A percentile compares a stretch with the other conserved stretches of the same genome.
phyloP scores from a whole-genome alignment of 1,139 yeast genomes.

The Yamadazyma spencermartinsiae region DNA sequence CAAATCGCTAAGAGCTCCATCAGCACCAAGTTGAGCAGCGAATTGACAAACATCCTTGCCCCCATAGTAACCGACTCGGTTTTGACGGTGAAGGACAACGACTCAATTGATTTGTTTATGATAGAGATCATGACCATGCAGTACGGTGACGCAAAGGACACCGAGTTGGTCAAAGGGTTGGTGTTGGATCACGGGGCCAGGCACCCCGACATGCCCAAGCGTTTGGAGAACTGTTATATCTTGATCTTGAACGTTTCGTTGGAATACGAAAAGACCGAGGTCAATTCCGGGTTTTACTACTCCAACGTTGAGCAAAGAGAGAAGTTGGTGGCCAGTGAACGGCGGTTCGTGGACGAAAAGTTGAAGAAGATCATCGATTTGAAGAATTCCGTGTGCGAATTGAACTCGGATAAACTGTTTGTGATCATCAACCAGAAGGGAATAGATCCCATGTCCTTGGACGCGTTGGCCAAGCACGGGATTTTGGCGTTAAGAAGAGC shows the following conservation, averaged over 20 bases:
- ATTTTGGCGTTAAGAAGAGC: slow-evolving; percentile 96
- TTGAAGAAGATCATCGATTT: slow-evolving; percentile 87
- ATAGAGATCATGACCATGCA: slow-evolving; percentile 98
- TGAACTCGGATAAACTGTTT: slow-evolving; percentile 73
- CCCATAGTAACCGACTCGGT: slow-evolving; percentile 98
- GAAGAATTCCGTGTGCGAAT: slow-evolving; percentile 87
- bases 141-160: slow-evolving; percentile 82
- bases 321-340: slow-evolving; percentile 88
- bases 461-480: slow-evolving; percentile 88
- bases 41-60: slow-evolving; percentile 75
- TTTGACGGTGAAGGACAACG: slow-evolving; percentile 63
- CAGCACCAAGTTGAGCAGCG: slow-evolving; percentile 78
- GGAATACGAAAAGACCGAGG: slow-evolving; percentile 98
- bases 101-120: slow-evolving; percentile 83
- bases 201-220: slow-evolving; percentile 98
- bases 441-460: slow-evolving; percentile 97
- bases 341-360: slow-evolving; percentile 93
- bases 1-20: slow-evolving; percentile 92
- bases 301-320: slow-evolving; percentile 96
- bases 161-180: slow-evolving; percentile 81
- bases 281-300: slow-evolving; percentile 93
- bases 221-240: slow-evolving; percentile 78
- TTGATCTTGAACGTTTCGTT: slow-evolving; percentile 89
- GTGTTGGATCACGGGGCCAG: slow-evolving; percentile 98
- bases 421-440: slow-evolving; percentile 98